These are phyloP conservation scores for Sequoia sempervirens DNA, from an alignment of 75 land plant genomes.

Conservation along the genomic window DNA sequence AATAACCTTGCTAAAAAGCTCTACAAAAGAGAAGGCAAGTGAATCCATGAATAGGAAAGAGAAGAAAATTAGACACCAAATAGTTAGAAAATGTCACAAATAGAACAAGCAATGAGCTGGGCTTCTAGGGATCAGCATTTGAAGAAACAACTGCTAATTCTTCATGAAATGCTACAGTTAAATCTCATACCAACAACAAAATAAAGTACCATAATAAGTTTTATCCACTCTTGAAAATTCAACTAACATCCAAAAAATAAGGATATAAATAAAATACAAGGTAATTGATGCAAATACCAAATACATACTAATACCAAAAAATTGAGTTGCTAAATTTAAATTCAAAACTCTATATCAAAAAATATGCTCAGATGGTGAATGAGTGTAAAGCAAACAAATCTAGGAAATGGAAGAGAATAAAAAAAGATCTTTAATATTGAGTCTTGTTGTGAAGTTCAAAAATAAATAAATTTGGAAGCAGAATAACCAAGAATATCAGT, in stretches of 20 bases:
- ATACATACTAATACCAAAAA: too few relatives aligned
- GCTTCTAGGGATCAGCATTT: too few relatives aligned
- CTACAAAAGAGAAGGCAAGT: too few relatives aligned
- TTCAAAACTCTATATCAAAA: background rate
- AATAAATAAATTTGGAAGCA: too few relatives aligned
- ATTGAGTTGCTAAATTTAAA: too few relatives aligned
- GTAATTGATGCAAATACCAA: background rate
- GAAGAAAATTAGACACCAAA: too few relatives aligned
- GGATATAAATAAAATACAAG: background rate
- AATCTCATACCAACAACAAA: background rate
- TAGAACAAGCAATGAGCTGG: too few relatives aligned
- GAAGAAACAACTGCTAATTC: background rate
- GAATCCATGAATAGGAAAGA: too few relatives aligned
- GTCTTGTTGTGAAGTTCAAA: background rate
- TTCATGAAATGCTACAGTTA: background rate
- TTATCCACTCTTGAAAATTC: background rate
- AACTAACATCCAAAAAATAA: background rate
- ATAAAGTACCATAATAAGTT: background rate
- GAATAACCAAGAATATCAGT: background rate
- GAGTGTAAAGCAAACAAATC: background rate
- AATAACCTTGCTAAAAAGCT: too few relatives aligned
- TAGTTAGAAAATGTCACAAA: too few relatives aligned
- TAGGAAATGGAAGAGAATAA: background rate
- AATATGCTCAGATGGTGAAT: background rate
- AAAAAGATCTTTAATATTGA: background rate